These are phyloP conservation scores for Metschnikowia peoriensis DNA, from an alignment of 805 yeast genomes.

Conservation along the genomic window DNA sequence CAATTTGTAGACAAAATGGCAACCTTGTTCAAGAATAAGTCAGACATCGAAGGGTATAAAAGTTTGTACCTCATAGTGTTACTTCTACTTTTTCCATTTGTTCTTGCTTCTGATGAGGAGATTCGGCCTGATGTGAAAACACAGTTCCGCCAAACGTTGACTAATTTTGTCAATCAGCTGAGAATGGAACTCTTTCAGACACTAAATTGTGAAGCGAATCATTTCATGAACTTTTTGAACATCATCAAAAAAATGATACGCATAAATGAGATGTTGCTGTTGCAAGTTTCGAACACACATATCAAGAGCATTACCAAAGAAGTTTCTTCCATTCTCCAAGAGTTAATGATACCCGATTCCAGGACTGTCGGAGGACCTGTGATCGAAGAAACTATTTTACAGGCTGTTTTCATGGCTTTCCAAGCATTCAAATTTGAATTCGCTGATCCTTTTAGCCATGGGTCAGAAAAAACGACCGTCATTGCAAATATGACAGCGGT, in stretches of 20 bases:
- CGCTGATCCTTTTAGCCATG: no score
- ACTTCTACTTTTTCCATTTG: neutral
- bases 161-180: neutral
- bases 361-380: neutral
- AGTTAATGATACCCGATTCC: neutral
- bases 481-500: no score
- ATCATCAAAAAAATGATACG: neutral
- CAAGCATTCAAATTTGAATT: no score
- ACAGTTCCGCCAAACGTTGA: neutral
- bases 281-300: neutral
- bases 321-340: neutral
- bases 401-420: neutral
- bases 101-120: neutral
- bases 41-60: neutral
- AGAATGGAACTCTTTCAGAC: neutral
- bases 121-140: neutral
- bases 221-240: neutral
- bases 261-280: neutral
- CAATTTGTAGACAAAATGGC: neutral
- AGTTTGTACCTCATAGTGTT: neutral
- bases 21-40: neutral
- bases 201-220: neutral
- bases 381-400: neutral
- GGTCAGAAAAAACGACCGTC: no score
- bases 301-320: neutral